A percentile compares a stretch with the other conserved stretches of the same genome.
Evolutionary conservation across 2,329 filamentous ascomycete genomes (phyloP).

Genomic region (Juglanconis juglandina): DNA sequence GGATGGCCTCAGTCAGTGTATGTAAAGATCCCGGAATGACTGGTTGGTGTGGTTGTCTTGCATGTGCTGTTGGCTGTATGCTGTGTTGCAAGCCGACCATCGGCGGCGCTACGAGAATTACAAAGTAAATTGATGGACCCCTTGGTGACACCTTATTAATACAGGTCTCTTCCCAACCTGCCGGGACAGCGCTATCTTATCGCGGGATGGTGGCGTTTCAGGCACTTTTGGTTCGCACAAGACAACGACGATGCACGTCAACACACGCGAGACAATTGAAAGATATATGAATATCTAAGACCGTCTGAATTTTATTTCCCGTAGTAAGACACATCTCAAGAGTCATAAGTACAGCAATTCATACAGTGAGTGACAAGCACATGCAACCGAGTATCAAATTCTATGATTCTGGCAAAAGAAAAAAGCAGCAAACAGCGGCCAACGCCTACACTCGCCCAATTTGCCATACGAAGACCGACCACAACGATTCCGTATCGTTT

Average conservation of each 20-base stretch:
- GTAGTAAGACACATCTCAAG: background rate
- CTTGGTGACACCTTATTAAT: background rate
- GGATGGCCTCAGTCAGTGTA: background rate
- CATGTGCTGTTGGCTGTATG: background rate
- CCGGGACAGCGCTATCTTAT: conserved; percentile 13
- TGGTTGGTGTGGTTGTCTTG: conserved; percentile 1
- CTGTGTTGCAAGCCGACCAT: background rate
- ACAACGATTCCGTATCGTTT: conserved; percentile 6
- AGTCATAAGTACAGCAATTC: background rate
- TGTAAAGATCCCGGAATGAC: background rate
- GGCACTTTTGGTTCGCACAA: background rate
- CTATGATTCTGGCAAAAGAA: background rate
- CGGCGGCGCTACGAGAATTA: background rate
- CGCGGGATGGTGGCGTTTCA: background rate
- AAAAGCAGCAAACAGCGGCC: conserved; percentile 10
- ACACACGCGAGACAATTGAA: background rate
- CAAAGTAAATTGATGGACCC: background rate
- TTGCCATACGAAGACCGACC: conserved; percentile 5
- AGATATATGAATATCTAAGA: conserved; percentile 7
- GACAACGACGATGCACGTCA: conserved; percentile 2
- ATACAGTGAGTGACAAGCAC: background rate
- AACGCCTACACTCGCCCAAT: conserved; percentile 16
- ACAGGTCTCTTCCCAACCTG: background rate
- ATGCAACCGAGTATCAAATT: background rate
- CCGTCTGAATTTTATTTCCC: background rate